A percentile compares a stretch with the other conserved stretches of the same genome.
These are phyloP conservation scores for Xylaria sp. DNA, from an alignment of 2,329 filamentous ascomycete species.

Conservation along the genomic window DNA sequence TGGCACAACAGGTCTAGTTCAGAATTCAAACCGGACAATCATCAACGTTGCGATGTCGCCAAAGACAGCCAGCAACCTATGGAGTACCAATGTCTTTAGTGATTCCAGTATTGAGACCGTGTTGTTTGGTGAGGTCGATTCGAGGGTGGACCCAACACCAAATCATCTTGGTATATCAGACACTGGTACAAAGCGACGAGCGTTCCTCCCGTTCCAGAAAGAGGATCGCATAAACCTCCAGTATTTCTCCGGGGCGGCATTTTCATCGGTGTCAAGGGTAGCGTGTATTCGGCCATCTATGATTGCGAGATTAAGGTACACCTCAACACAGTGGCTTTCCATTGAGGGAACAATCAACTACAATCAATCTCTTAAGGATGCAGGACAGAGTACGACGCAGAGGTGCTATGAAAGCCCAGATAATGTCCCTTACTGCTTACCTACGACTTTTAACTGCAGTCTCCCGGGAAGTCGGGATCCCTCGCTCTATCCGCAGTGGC, in stretches of 20 bases:
- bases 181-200: background rate
- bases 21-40: background rate
- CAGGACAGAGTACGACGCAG: background rate
- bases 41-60: conserved; percentile 1
- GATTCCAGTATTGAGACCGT: background rate
- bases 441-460: background rate
- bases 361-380: background rate
- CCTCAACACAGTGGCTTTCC: background rate
- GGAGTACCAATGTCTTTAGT: background rate
- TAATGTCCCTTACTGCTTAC: background rate
- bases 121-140: conserved; percentile 2
- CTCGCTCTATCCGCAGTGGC: background rate
- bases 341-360: background rate
- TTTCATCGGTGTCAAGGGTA: background rate
- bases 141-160: background rate
- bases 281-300: background rate
- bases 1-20: background rate
- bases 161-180: background rate
- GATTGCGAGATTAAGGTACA: background rate
- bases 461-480: background rate
- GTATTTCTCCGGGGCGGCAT: background rate
- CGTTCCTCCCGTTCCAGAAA: background rate
- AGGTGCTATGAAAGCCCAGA: background rate
- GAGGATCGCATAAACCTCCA: background rate
- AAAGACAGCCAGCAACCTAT: background rate